Evolutionary conservation across 441 rosid species (phyloP).

Genomic region (Pelargonium cotyledonis): DNA sequence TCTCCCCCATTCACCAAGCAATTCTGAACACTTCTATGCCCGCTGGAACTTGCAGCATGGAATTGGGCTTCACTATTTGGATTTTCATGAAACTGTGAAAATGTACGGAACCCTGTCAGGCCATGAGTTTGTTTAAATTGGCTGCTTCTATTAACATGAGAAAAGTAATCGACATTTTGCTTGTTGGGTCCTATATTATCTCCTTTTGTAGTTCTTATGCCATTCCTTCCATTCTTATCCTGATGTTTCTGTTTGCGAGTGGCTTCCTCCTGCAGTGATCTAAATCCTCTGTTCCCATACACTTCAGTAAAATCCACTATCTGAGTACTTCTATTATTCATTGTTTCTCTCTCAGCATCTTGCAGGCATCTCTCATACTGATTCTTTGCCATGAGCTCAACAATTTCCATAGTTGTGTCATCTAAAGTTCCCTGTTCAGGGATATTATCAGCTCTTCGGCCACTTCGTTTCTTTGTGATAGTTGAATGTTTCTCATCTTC

Average conservation of each 20-base stretch:
- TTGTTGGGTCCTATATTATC: conserved; percentile 29
- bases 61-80: conserved; percentile 35
- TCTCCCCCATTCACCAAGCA: conserved; percentile 47
- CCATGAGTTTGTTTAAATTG: conserved; percentile 36
- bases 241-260: conserved; percentile 31
- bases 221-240: conserved; percentile 38
- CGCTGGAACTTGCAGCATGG: conserved; percentile 35
- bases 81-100: conserved; percentile 38
- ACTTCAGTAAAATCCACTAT: conserved; percentile 41
- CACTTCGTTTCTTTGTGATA: conserved; percentile 27
- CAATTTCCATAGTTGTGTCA: conserved; percentile 94
- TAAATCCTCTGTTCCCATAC: conserved; percentile 31
- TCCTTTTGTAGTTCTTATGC: conserved; percentile 20
- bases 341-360: conserved; percentile 45
- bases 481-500: conserved; percentile 33
- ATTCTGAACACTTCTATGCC: conserved; percentile 31
- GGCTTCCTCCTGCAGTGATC: conserved; percentile 36
- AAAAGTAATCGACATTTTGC: conserved; percentile 39
- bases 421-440: conserved; percentile 53
- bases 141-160: conserved; percentile 29
- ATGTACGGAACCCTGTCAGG: conserved; percentile 32
- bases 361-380: conserved; percentile 90
- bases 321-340: conserved; percentile 26
- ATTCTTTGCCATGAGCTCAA: conserved; percentile 91
- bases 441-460: conserved; percentile 34